Base-by-base conservation (phyloP, 805 yeast genomes). In the Kregervanrija delftensis region DNA sequence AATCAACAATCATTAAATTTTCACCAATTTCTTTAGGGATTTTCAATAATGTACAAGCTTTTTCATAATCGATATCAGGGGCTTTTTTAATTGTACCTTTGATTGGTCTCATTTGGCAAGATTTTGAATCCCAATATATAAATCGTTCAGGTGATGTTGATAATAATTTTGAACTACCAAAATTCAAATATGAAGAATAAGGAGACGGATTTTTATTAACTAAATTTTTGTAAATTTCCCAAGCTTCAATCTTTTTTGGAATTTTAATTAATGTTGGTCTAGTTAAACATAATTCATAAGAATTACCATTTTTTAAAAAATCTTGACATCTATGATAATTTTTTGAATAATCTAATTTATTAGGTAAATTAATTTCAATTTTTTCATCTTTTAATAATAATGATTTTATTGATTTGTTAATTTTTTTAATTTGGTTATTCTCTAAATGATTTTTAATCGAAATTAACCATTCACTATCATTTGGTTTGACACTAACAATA, bases 131-230 rank as follows among this genome's bases (percentile, higher is more conserved):
- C 96, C 98, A 95, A 2, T 82, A 74, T 42, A 95, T 59, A 57
- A 93, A 95, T 50, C 99, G 70, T 61, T 93, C 99, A 0, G 99
- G 99, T 0, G 98, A 91, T 0, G 96, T 83, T 2, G 96, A 87
- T 2, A 91, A 70, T 31, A 93, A 65, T 11, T 72, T 69, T 28
- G 76, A 74, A 49, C 81, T 84, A 2, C 68, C 73, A 55, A 91
- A 85, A 41, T 79, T 72, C 69, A 93, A 69, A 58, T 67, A 93
- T 44, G 93, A 81, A 3, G 96, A 81, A 60, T 86, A 91, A 1
- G 99, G 99, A 0, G 98, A 86, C 3, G 99, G 98, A 58, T 95
- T 93, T 45, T 73, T 74, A 11, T 64, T 55, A 0, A 86, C 78
- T 43, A 93, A 67, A 1, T 79, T 73, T 57, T 85, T 83, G 66